These are phyloP conservation scores for Diaporthe australafricana DNA, from an alignment of 2,329 filamentous ascomycete species.

Conservation along the genomic window DNA sequence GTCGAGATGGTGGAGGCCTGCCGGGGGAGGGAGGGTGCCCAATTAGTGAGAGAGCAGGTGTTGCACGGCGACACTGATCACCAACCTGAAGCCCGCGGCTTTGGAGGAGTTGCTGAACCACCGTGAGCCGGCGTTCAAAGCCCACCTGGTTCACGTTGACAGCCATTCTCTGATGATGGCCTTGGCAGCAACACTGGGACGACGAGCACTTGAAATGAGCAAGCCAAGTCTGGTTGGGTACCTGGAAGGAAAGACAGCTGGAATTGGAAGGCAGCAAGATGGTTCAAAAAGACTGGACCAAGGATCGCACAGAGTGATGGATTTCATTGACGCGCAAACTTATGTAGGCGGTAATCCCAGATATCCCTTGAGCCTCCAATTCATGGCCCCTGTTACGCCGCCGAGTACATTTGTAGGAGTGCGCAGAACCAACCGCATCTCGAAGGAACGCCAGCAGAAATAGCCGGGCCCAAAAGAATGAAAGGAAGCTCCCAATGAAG, in stretches of 20 bases:
- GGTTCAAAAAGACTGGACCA: neutral
- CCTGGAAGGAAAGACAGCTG: neutral
- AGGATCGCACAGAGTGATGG: no score
- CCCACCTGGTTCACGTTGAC: neutral
- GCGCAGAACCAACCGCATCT: neutral
- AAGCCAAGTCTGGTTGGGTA: neutral
- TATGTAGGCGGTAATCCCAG: no score
- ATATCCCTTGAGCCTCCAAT: no score
- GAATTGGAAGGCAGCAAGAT: neutral
- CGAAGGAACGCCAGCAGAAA: neutral
- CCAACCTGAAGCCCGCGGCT: neutral
- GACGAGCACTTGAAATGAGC: no score
- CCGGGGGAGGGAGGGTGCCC: neutral
- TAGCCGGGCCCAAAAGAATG: neutral
- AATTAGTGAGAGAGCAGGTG: neutral
- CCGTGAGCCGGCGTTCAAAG: neutral
- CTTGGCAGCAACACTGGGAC: no score
- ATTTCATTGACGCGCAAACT: no score
- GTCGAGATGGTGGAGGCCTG: constrained; percentile 2
- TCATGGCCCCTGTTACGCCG: no score
- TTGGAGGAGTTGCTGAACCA: neutral
- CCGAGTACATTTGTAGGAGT: neutral
- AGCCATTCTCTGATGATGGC: neutral
- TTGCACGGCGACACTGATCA: neutral
- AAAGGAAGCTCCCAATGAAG: neutral